Evolutionary conservation across 2,329 filamentous ascomycete genomes (phyloP).

Genomic region (Aspergillus fructus): DNA sequence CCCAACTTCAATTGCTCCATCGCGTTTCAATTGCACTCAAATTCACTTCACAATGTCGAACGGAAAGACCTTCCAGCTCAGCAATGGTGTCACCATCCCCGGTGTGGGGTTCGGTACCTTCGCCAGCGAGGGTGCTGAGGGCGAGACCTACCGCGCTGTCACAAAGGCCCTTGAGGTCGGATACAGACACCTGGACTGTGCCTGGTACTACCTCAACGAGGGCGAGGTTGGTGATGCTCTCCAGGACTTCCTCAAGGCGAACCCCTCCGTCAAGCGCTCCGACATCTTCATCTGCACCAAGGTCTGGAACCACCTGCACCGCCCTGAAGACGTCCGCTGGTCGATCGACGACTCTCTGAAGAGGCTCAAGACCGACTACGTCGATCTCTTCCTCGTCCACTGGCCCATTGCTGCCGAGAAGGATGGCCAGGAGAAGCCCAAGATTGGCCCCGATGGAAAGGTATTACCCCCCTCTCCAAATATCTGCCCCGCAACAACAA

Average conservation of each 20-base stretch:
- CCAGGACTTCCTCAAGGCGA: slow-evolving; percentile 55
- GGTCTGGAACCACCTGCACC: slow-evolving; percentile 55
- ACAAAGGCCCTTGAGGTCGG: slow-evolving; percentile 51
- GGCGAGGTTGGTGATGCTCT: slow-evolving; percentile 54
- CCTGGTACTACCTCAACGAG: slow-evolving; percentile 57
- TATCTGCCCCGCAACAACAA: too few relatives aligned
- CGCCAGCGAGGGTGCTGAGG: slow-evolving; percentile 62
- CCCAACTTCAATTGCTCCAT: neutral
- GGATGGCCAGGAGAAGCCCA: slow-evolving; percentile 47
- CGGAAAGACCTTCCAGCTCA: slow-evolving; percentile 52
- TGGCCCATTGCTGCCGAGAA: slow-evolving; percentile 54
- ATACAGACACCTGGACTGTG: slow-evolving; percentile 57
- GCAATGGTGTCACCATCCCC: slow-evolving; percentile 61
- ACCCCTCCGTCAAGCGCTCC: slow-evolving; percentile 47
- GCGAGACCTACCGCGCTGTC: slow-evolving; percentile 58
- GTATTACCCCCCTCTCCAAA: slow-evolving; percentile 25
- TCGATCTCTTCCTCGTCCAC: slow-evolving; percentile 66
- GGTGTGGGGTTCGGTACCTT: slow-evolving; percentile 66
- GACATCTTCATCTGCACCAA: slow-evolving; percentile 55
- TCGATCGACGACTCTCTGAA: slow-evolving; percentile 61
- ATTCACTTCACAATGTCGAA: slow-evolving; percentile 52
- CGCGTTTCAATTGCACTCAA: neutral
- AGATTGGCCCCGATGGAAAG: slow-evolving; percentile 54
- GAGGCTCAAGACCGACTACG: slow-evolving; percentile 67
- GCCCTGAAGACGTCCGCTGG: slow-evolving; percentile 47